phyloP scores from a whole-genome alignment of 352 stramenopile genomes.

The Aphanomyces stellatus region DNA sequence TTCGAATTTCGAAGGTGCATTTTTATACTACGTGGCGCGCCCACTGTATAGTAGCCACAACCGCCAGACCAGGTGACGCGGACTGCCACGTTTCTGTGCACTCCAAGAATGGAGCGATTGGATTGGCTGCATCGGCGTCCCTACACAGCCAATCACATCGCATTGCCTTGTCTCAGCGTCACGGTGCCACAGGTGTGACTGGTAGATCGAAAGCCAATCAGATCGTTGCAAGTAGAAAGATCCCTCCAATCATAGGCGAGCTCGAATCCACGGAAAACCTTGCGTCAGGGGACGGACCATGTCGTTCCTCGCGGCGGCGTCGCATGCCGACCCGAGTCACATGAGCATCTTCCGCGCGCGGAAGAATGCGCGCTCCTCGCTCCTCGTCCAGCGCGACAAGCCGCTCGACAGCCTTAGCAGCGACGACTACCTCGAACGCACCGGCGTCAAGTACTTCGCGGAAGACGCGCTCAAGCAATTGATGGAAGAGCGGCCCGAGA shows the following conservation, averaged over 20 bases:
- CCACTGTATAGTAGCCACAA: not conserved
- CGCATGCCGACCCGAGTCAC: not conserved
- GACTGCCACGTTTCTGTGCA: too few relatives aligned
- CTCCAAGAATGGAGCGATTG: too few relatives aligned
- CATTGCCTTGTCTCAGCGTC: not conserved
- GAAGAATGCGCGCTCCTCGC: not conserved
- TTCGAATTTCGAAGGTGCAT: too few relatives aligned
- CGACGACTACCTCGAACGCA: constrained; percentile 12
- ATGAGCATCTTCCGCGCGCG: constrained; percentile 7
- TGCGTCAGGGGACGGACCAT: too few relatives aligned
- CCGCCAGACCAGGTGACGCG: not conserved
- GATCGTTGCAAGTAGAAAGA: not conserved
- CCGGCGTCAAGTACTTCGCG: not conserved
- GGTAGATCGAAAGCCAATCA: not conserved
- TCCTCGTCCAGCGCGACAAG: not conserved
- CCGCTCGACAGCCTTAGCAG: not conserved
- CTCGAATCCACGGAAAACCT: not conserved
- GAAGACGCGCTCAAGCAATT: constrained; percentile 14
- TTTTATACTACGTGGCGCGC: not conserved
- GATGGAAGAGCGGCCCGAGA: not conserved
- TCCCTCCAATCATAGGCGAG: not conserved
- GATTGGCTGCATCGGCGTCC: constrained; percentile 4
- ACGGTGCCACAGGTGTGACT: not conserved
- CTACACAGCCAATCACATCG: not conserved
- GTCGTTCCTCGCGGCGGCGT: not conserved